Evolutionary conservation across 2,329 filamentous ascomycete genomes (phyloP), one percentile per base, ranked within the genome.

Genomic region (Sordariomycetes sp.): DNA sequence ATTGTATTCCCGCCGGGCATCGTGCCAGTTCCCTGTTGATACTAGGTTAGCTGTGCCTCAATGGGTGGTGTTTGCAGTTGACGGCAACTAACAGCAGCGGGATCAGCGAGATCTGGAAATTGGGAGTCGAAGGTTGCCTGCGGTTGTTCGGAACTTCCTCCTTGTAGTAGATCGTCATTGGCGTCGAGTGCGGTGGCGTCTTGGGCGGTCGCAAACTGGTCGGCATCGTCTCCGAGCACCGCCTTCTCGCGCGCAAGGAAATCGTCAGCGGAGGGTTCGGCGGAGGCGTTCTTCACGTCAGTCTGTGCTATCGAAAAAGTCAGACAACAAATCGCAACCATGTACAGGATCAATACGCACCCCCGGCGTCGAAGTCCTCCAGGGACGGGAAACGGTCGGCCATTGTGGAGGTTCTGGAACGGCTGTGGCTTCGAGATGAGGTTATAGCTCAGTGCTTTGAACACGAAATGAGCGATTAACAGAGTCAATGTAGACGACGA

Each of bases 171-270:
- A 45, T 84, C 82, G 35, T 65, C 71, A 44, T 75, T 66, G 47
- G 82, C 78, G 43, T 70, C 72, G 35, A 77, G 70, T 26, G 75
- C 75, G 37, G 72, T 70, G 38, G 72, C 66, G 54, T 94, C 86
- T 51, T 81, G 78, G 40, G 77, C 72, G 21, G 84, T 83, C 42
- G 82, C 72, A 59, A 98, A 98, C 65, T 88, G 84, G 49, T 87
- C 75, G 40, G 92, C 92, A 58, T 96, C 92, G 43, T 94, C 92
- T 45, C 92, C 92, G 7, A 98, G 77, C 14, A 82, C 63, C 41
- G 87, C 92, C 53, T 87, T 86, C 66, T 98, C 92, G 46, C 90
- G 85, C 42, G 85, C 79, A 32, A 96, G 76, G 58, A 98, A 96
- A 61, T 94, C 86, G 51, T 86, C 79, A 42, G 75, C 69, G 21